Evolutionary conservation across 2,329 filamentous ascomycete genomes (phyloP).

Genomic region (Aureobasidium subglaciale): DNA sequence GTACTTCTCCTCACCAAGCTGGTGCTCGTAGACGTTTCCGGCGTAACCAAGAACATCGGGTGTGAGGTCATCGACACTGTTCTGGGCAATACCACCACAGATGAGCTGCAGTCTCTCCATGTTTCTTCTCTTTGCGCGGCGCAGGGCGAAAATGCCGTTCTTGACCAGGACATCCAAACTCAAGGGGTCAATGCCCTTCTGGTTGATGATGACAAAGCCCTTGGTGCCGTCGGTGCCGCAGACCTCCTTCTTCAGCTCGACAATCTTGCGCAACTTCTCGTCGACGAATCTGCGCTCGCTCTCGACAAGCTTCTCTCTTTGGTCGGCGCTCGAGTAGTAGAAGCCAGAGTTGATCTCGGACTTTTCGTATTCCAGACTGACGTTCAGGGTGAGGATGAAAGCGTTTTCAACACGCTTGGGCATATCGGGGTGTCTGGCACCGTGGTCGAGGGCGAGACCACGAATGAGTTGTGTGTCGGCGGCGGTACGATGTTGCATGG

Average conservation of each 20-base stretch:
- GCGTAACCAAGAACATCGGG: slow-evolving; percentile 92
- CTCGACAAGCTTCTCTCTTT: slow-evolving; percentile 96
- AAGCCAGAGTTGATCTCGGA: slow-evolving; percentile 98
- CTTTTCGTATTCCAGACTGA: slow-evolving; percentile 97
- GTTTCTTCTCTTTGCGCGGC: slow-evolving; percentile 93
- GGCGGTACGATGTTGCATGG: slow-evolving; percentile 96
- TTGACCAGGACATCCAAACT: slow-evolving; percentile 94
- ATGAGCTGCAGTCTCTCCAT: slow-evolving; percentile 97
- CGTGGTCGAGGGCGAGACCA: slow-evolving; percentile 88
- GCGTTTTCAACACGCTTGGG: slow-evolving; percentile 94
- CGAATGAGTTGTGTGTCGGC: slow-evolving; percentile 94
- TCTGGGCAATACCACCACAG: slow-evolving; percentile 84
- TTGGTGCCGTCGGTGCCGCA: slow-evolving; percentile 91
- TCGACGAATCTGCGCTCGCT: slow-evolving; percentile 94
- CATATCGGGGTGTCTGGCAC: slow-evolving; percentile 96
- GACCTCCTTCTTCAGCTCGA: slow-evolving; percentile 95
- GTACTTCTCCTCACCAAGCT: slow-evolving; percentile 96
- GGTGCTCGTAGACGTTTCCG: slow-evolving; percentile 93
- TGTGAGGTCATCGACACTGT: slow-evolving; percentile 88
- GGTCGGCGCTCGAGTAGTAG: slow-evolving; percentile 95
- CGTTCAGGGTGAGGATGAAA: slow-evolving; percentile 89
- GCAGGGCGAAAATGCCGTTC: slow-evolving; percentile 92
- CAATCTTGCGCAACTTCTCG: slow-evolving; percentile 92
- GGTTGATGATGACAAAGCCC: slow-evolving; percentile 96
- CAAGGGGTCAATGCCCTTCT: slow-evolving; percentile 96